These are phyloP conservation scores for Echinosophora koreensis DNA, from an alignment of 306 rosid genomes.

Conservation along the genomic window DNA sequence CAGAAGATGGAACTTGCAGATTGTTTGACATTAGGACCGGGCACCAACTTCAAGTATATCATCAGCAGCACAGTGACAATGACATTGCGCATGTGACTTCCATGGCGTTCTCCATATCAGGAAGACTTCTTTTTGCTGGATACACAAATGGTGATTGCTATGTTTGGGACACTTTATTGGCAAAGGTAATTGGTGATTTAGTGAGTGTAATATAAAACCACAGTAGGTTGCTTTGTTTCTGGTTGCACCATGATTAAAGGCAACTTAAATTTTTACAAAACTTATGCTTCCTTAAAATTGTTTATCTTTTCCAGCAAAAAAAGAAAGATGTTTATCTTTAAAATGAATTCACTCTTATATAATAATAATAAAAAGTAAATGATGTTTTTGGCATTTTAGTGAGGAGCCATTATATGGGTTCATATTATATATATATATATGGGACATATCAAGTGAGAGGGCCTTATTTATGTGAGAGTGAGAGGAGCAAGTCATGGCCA, in stretches of 20 bases:
- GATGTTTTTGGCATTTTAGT: not conserved
- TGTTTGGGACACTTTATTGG: conserved; percentile 96
- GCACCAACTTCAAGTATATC: conserved; percentile 89
- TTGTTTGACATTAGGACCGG: conserved; percentile 94
- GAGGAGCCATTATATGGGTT: no score
- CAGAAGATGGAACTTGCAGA: conserved; percentile 96
- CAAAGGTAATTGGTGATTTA: conserved; percentile 66
- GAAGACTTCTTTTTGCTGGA: conserved; percentile 95
- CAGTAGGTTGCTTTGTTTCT: conserved; percentile 23
- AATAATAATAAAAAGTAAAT: not conserved
- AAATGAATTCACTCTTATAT: conserved; percentile 6
- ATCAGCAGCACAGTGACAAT: conserved; percentile 70
- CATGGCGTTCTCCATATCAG: conserved; percentile 93
- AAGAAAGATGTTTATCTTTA: conserved; percentile 22
- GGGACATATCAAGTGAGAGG: no score
- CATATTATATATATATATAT: not conserved
- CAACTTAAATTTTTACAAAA: conserved; percentile 14
- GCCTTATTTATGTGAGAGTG: no score
- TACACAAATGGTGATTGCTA: conserved; percentile 83
- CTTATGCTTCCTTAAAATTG: conserved; percentile 20
- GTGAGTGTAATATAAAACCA: conserved; percentile 29
- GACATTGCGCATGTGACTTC: conserved; percentile 73
- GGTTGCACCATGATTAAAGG: not conserved
- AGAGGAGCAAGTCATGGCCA: no score
- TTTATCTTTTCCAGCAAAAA: no score